A percentile compares a stretch with the other conserved stretches of the same genome.
Evolutionary conservation across 441 rosid species (phyloP).

Genomic region (Adansonia madagascariensis): DNA sequence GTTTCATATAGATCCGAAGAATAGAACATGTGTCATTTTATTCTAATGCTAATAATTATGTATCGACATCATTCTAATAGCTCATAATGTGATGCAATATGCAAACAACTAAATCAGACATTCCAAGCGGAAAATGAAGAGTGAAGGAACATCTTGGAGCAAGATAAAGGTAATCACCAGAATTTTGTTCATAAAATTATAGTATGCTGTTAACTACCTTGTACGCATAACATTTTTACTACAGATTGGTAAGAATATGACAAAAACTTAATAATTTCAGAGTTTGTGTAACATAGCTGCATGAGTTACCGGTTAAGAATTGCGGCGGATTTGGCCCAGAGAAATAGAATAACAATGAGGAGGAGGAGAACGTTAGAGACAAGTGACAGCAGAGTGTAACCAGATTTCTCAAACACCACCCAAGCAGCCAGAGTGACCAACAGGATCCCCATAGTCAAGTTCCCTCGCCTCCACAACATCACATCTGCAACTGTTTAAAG

Average conservation of each 20-base stretch:
- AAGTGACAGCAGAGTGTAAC: slow-evolving; percentile 83
- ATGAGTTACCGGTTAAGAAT: slow-evolving; percentile 68
- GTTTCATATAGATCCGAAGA: neutral
- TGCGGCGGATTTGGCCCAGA: slow-evolving; percentile 97
- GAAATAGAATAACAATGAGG: slow-evolving; percentile 69
- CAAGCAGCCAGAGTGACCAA: slow-evolving; percentile 70
- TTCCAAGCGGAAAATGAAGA: neutral
- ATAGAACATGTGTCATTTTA: neutral
- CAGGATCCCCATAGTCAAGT: slow-evolving; percentile 65
- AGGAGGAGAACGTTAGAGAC: slow-evolving; percentile 87
- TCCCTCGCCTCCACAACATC: slow-evolving; percentile 78
- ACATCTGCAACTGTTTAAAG: slow-evolving; percentile 84
- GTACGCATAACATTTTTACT: neutral
- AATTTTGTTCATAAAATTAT: neutral
- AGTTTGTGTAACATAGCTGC: neutral
- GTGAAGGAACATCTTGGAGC: neutral
- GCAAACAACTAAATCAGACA: neutral
- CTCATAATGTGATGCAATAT: neutral
- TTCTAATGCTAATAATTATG: neutral
- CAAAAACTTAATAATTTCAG: neutral
- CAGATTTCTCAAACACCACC: slow-evolving; percentile 86
- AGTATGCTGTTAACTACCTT: neutral
- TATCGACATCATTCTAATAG: neutral
- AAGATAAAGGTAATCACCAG: neutral
- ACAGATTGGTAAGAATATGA: neutral